Base-by-base conservation (phyloP, 306 rosid genomes). In the Fragaria nilgerrensis region DNA sequence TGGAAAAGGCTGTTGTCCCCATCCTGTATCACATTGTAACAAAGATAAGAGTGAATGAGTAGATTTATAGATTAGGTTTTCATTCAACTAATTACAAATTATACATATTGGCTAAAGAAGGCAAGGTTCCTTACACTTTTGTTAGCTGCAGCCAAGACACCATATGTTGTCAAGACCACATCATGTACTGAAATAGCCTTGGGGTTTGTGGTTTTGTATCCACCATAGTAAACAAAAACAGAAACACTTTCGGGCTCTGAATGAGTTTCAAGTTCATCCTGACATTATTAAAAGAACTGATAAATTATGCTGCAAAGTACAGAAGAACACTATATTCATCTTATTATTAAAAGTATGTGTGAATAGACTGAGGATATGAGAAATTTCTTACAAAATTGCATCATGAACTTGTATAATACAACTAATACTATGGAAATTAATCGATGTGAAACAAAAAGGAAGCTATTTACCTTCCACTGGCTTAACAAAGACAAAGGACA, bases 401-500 rank as follows among this genome's bases (percentile, higher is more conserved):
- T 50, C n/a, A 16, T 50, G 4, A 15, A 12, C 49, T 45, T 45
- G 56, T 13, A 15, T 39, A 5, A 50, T 50, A 15, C 7, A 17
- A 50, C 22, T 45, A 17, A 3, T 5, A 1, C 22, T 17, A 17
- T 14, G n/a, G 1, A 50, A 50, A 43, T 20, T 49, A 27, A 55
- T 45, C 70, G 67, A 22, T 22, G 68, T 22, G 6, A 37, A 25
- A 19, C 47, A 29, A 29, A 62, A 27, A 14, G 10, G 20, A 62
- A 68, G 80, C 29, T 68, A 70, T 73, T 78, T 70, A 87, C 97
- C 97, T 91, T 93, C 98, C 98, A 93, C 61, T 91, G 98, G 73
- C 98, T 85, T 72, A 93, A 80, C 88, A 93, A 86, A 10, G 98
- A 91, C 93, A 93, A 83, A 71, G 98, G 98, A 88, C 98, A 93